Base-by-base conservation (phyloP, 441 rosid genomes). In the Euphorbia celastroides region DNA sequence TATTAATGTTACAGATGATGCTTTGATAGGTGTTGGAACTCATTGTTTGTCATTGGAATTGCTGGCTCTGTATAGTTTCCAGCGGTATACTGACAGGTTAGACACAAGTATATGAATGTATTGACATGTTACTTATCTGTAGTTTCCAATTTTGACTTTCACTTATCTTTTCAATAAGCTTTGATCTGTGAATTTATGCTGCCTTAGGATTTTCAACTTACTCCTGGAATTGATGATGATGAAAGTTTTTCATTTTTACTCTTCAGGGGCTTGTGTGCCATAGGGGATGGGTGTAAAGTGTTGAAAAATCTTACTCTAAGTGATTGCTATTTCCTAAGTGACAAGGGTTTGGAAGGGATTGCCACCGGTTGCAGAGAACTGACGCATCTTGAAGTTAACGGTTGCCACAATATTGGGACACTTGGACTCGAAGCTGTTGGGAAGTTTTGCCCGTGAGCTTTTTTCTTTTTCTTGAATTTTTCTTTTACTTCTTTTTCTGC, bases 381-480 rank as follows among this genome's bases (percentile, higher is more conserved):
- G 73, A 78, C 83, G 14, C 92, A 86, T 82, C 85, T 92, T 65
- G 96, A 92, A 73, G 80, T 92, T 63, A 90, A 90, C 80, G 98
- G 98, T 55, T 90, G 98, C 79, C 96, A 88, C 81, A 83, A 84
- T 74, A 88, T 92, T 66, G 96, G 97, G 61, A 88, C 96, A 26
- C 31, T 67, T 41, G 98, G 98, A 71, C 58, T 92, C 73, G 93
- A 80, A 77, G 85, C 93, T 50, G 71, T 92, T 69, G 97, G 98
- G 76, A 81, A 50, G 80, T 86, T 76, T 70, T 93, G 98, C 90
- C 68, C 50, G 98, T 93, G 80, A 59, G 75, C 75, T 73, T 38
- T 25, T 20, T 23, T 46, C 23, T 11, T 7, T 55, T 31, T 1
- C 25, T 55, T 23, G n/a, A n/a, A n/a, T 0, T 41, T 14, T 30